A percentile compares a stretch with the other conserved stretches of the same genome.
Evolutionary conservation across 2,329 filamentous ascomycete species (phyloP).

Genomic region (Nemania sp.): DNA sequence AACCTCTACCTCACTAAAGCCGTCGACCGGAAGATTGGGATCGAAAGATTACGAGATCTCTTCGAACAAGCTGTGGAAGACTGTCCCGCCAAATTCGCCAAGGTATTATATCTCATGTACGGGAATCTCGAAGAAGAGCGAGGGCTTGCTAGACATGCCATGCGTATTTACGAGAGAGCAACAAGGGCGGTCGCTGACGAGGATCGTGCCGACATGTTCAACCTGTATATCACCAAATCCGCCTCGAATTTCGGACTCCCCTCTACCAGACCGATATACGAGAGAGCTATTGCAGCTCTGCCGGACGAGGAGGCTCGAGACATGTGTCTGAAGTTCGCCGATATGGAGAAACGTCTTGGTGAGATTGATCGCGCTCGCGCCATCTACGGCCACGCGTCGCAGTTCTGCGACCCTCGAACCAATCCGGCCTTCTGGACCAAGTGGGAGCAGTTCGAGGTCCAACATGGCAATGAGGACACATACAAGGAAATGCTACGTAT

Average conservation of each 20-base stretch:
- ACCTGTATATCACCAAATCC: slow-evolving; percentile 99
- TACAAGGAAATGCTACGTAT: slow-evolving; percentile 99
- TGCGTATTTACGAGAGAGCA: slow-evolving; percentile 98
- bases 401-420: slow-evolving; percentile 95
- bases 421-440: slow-evolving; percentile 91
- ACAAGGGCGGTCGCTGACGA: slow-evolving; percentile 94
- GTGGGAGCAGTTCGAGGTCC: slow-evolving; percentile 96
- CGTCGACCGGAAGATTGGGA: slow-evolving; percentile 92
- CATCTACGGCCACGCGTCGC: slow-evolving; percentile 94
- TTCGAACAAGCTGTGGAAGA: slow-evolving; percentile 97
- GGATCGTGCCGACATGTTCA: slow-evolving; percentile 96
- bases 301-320: slow-evolving; percentile 91
- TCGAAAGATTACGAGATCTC: slow-evolving; percentile 89
- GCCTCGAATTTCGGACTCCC: slow-evolving; percentile 97
- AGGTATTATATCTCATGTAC: slow-evolving; percentile 97
- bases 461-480: slow-evolving; percentile 98
- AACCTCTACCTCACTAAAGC: slow-evolving; percentile 98
- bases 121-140: slow-evolving; percentile 95
- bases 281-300: slow-evolving; percentile 90
- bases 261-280: slow-evolving; percentile 93
- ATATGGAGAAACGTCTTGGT: slow-evolving; percentile 89
- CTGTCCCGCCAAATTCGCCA: slow-evolving; percentile 93
- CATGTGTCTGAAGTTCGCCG: slow-evolving; percentile 98
- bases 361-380: slow-evolving; percentile 94
- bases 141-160: slow-evolving; percentile 90